Conservation (phyloP, 495 filamentous ascomycete species). For the Penicillium waksmanii region DNA sequence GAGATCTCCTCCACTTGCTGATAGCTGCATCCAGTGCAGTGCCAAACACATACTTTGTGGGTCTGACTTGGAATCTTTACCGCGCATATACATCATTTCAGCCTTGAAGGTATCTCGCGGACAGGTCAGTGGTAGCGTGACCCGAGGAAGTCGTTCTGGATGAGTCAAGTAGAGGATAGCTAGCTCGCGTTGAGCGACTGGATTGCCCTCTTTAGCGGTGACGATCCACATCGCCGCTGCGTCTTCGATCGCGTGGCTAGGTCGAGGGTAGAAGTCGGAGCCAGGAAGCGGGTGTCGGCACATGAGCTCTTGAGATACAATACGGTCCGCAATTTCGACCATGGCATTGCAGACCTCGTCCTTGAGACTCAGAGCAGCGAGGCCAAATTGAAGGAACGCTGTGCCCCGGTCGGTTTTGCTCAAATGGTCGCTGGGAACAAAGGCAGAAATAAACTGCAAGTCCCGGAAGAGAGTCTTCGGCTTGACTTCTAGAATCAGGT, state of each 20-base stretch:
- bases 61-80: constrained; percentile 64
- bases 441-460: constrained; percentile 91
- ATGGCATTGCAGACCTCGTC: constrained; percentile 87
- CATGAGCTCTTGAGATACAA: constrained; percentile 47
- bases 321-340: constrained; percentile 70
- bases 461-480: constrained; percentile 94
- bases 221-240: constrained; percentile 93
- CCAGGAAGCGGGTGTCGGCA: constrained; percentile 48
- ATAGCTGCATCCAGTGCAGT: constrained; percentile 97
- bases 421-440: constrained; percentile 78
- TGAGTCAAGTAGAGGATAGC: constrained; percentile 94
- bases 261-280: constrained; percentile 37
- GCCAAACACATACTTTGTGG: constrained; percentile 94
- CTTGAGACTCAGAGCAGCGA: constrained; percentile 86
- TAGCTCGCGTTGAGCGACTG: constrained; percentile 91
- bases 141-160: constrained; percentile 82
- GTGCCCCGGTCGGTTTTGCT: constrained; percentile 87
- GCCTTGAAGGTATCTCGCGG: constrained; percentile 91
- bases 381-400: constrained; percentile 91
- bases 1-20: constrained; percentile 82
- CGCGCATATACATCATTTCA: constrained; percentile 71
- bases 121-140: constrained; percentile 81
- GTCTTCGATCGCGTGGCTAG: constrained; percentile 68
- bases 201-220: constrained; percentile 89
- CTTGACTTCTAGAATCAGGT: constrained; percentile 76